Evolutionary conservation across 164 flowering plant genomes (phyloP), one percentile per base, ranked within the genome.

Genomic region (Sedum album): DNA sequence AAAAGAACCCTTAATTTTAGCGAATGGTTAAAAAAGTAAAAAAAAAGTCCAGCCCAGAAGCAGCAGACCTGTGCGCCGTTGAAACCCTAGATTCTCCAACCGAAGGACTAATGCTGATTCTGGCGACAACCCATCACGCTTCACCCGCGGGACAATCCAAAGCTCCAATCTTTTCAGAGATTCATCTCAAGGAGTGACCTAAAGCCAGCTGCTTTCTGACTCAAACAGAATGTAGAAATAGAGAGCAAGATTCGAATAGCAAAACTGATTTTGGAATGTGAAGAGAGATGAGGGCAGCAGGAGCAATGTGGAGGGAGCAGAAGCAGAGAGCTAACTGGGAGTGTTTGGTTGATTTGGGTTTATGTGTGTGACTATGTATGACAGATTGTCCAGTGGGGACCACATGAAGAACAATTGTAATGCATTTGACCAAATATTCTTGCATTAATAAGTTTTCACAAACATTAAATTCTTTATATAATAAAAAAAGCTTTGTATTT

Each of bases 391-490:
- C 1, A 10, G 26, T 51, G 62, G 62, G 62, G 33, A 11, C 62
- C 62, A 28, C 62, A 28, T 57, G 20, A 1, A 28, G 33, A 57
- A 57, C 31, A 57, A 5, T 57, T 28, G 62, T 57, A 14, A 30
- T 57, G 62, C 33, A 57, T 57, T 57, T 57, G 62, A 57, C 62
- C 62, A 57, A 57, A 57, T 57, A 57, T 57, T 57, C 62, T 15
- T 26, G 33, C 62, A 57, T 57, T 57, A 57, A 28, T 57, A 57
- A 28, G 5, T 13, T 26, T 26, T 57, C 62, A 53, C 62, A 57
- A 3, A 30, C 7, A 28, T 28, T 55, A 26, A 26, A 55, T 25
- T 55, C 11, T 55, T 55, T 55, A n/a, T n/a, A n/a, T n/a, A n/a
- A n/a, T n/a, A n/a, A n/a, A n/a, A n/a, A n/a, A n/a, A 55, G 13